Base-by-base conservation (phyloP, 2,329 filamentous ascomycete genomes). In the Aureobasidium sp. region DNA sequence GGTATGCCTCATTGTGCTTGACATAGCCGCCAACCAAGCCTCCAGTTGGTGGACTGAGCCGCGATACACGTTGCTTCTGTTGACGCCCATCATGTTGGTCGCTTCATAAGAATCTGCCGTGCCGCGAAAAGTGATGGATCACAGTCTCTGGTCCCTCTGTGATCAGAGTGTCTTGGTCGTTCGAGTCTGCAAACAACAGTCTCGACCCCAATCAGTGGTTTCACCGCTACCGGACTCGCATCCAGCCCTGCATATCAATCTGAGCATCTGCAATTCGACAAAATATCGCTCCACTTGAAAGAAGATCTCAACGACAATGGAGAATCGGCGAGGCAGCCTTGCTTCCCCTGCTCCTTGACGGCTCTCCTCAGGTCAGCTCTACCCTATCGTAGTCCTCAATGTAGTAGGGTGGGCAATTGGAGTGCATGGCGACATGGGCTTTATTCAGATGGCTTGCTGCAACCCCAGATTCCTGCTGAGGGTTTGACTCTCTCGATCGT, bases 41-140 rank as follows among this genome's bases (percentile, higher is more conserved):
- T 39, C 11, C 33, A 14, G 12, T 40, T 59, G 56, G 44, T 48
- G 12, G 9, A 31, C 19, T 17, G 39, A 59, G 56, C 56, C 56
- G 35, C 56, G 44, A 49, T 59, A 24, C 44, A 40, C 44, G 7
- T 49, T 49, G 56, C 22, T 49, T 17, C 56, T 31, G 17, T 22
- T 3, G 9, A 27, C 8, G 29, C 12, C 22, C 40, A n/a, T 19
- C 19, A 37, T 14, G 12, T 15, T 15, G 29, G 31, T 37, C 31
- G 15, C 29, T 58, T 37, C 29, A 47, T 58, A 39, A 58, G 35
- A 31, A 48, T 49, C 24, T 59, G 44, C 57, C 57, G 57, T 60
- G 57, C 47, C 47, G 57, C 35, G n/a, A 44, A 60, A 49, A 60
- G 27, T 60, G 47, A 52, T 39, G 27, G 57, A 60, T 60, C 47